Evolutionary conservation across 768 basidiomycete species (phyloP), one percentile per base, ranked within the genome.

Genomic region (Pleurotus sapidus): DNA sequence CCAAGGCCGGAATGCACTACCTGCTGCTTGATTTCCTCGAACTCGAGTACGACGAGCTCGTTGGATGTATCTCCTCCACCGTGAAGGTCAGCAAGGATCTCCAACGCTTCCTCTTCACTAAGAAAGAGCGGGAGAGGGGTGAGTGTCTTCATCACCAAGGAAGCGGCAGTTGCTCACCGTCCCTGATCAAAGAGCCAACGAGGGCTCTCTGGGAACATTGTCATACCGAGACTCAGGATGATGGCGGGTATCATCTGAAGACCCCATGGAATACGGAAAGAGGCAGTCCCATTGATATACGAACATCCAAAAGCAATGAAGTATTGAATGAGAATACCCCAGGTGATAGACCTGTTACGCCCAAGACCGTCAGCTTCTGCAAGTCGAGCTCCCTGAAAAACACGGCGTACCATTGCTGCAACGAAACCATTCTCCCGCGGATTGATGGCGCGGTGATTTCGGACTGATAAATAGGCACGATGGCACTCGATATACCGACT

Each of bases 251-350:
- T 89, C 76, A 88, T 80, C 67, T 91, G 90, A 24, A 91, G 71
- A 56, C 86, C 86, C 88, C 88, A 89, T 8, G 89, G 89, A 61
- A 91, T 86, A 23, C 89, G 84, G 80, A 90, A 91, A 0, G 88
- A 88, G 0, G 87, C 87, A 11, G 68, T 75, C 30, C 88, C 86
- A 17, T 84, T 70, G 67, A 90, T 87, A 67, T 86, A 86, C 6
- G 87, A 89, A 67, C 84, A 87, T 7, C 87, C 88, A 59, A 89
- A 88, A 62, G 88, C 83, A 60, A 89, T 78, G 68, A 89, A 89
- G 72, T 90, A 85, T 60, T 89, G 88, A 45, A 91, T 69, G 61
- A 88, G 74, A 65, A 89, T 89, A 71, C 87, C 87, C 86, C 89
- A 89, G 0, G 88, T 88, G 64, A 88, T 89, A 2, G 86, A 81